Evolutionary conservation across 805 yeast genomes (phyloP), one percentile per base, ranked within the genome.

Genomic region (Ogataea ganodermae): DNA sequence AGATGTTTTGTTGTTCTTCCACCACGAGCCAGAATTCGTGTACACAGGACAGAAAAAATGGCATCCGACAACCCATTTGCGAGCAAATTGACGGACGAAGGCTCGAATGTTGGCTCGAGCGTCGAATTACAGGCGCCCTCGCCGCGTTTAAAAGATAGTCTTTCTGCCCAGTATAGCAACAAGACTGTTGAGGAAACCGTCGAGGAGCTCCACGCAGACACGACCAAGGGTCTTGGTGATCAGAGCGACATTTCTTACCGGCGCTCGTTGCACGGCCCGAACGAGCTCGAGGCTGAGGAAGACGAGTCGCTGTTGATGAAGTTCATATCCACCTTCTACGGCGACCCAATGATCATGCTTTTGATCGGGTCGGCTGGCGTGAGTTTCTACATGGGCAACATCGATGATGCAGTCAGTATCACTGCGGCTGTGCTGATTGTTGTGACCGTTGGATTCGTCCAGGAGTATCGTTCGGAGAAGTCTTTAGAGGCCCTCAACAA

Each of bases 361-460:
- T 75, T 94, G 59, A 87, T 91, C 33, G 97, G 94, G 0, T 89
- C 97, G 0, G 97, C 99, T 0, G 79, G 78, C 2, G 75, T 94
- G 28, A 84, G 95, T 52, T 87, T 92, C 56, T 67, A 88, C 58
- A 89, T 94, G 95, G 96, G 97, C n/a, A 94, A 94, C 68, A 81
- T 82, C 26, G 97, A 94, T 64, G 99, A 94, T 66, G 96, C 98
- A 2, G 72, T 94, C n/a, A 84, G 94, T 56, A 94, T 94, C 57
- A 84, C 97, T 0, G 73, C 91, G 53, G 99, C 99, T 3, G 89
- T 94, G 42, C 59, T 88, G 36, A 91, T 94, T 56, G 99, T 94
- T 26, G 97, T 94, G 10, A 81, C 94, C 1, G 99, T 94, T 30
- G 99, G 99, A 0, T 94, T 94, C 70, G 91, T 94, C 26, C 99